phyloP scores from a whole-genome alignment of 257 asterid genomes.

The Jacaranda copaia region DNA sequence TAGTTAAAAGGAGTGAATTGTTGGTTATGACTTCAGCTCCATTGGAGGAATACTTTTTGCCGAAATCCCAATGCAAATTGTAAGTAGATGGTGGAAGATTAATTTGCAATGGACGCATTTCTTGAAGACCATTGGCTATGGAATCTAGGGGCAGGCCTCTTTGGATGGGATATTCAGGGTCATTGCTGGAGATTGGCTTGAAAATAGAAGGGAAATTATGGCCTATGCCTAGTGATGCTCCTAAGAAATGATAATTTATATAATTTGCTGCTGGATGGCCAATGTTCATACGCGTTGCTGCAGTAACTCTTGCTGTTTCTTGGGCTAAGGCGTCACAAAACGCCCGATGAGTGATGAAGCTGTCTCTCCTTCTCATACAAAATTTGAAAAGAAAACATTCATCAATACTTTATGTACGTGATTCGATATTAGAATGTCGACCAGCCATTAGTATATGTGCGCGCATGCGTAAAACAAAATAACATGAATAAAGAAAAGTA shows the following conservation, averaged over 20 bases:
- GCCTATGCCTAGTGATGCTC: conserved; percentile 48
- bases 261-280: conserved; percentile 31
- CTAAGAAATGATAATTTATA: conserved; percentile 64
- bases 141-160: conserved; percentile 56
- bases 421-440: too few relatives aligned
- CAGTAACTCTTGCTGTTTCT: conserved; percentile 85
- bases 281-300: conserved; percentile 59
- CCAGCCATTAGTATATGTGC: too few relatives aligned
- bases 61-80: conserved; percentile 60
- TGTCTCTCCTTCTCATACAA: conserved; percentile 67
- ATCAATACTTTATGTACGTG: too few relatives aligned
- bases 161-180: conserved; percentile 38
- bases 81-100: conserved; percentile 41
- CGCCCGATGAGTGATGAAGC: conserved; percentile 96
- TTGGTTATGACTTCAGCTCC: conserved; percentile 36
- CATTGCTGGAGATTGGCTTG: conserved; percentile 47
- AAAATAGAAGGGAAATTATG: conserved; percentile 67
- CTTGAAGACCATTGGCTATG: conserved; percentile 40
- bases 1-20: conserved; percentile 34
- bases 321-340: conserved; percentile 94
- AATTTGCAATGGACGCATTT: conserved; percentile 52
- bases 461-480: too few relatives aligned
- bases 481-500: too few relatives aligned
- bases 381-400: not conserved
- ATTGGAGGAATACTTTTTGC: conserved; percentile 44